phyloP scores from a whole-genome alignment of 306 rosid species.

The Carpinus fangiana region DNA sequence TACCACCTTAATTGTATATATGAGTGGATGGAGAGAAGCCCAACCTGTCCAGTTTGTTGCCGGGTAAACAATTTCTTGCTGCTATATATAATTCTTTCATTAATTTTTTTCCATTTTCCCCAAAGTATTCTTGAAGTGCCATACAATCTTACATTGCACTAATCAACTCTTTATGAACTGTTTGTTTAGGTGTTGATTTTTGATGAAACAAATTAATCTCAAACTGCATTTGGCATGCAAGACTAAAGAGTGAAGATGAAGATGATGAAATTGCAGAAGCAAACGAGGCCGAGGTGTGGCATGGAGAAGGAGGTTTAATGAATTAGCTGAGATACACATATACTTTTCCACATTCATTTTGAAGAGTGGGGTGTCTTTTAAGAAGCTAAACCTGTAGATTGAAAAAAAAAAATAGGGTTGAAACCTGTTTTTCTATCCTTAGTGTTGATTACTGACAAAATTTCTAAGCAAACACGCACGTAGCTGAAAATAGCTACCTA shows the following conservation, averaged over 20 bases:
- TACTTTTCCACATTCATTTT: background rate
- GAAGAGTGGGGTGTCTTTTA: too few relatives aligned
- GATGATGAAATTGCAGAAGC: background rate
- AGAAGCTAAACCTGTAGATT: too few relatives aligned
- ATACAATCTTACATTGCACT: background rate
- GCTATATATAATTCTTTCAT: background rate
- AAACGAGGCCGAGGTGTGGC: background rate
- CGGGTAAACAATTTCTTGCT: constrained; percentile 26
- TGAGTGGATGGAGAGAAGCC: constrained; percentile 45
- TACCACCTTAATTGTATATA: constrained; percentile 51
- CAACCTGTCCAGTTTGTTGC: constrained; percentile 41
- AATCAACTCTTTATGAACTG: background rate
- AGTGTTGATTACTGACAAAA: too few relatives aligned
- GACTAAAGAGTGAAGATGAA: constrained; percentile 1
- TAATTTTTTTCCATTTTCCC: background rate
- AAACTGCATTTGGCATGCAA: background rate
- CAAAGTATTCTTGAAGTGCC: background rate
- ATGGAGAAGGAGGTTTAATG: too few relatives aligned
- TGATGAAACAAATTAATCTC: constrained; percentile 13
- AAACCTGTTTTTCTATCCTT: too few relatives aligned
- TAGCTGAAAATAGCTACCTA: too few relatives aligned
- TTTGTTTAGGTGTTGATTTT: constrained; percentile 26
- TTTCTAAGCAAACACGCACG: too few relatives aligned
- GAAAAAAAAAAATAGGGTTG: too few relatives aligned
- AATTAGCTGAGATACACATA: background rate